Base-by-base conservation (phyloP, 768 basidiomycete species). In the Tephrocybe sp. region DNA sequence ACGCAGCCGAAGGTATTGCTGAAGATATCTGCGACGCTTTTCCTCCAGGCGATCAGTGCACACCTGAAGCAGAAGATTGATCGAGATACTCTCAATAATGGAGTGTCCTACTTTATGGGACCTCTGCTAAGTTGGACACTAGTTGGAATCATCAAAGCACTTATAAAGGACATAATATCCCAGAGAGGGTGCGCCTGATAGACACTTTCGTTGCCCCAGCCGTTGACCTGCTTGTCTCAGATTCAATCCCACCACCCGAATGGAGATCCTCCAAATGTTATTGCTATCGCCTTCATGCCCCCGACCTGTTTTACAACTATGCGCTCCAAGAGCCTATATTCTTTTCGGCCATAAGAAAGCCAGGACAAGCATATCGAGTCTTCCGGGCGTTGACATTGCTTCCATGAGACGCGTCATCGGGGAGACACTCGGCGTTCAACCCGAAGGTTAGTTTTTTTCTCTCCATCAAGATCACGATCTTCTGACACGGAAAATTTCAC, bases 71-170 rank as follows among this genome's bases (percentile, higher is more conserved):
- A 76, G 32, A 82, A 82, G 56, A 79, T 90, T 48, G 87, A 90
- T 52, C 75, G 65, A 40, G 89, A 89, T 22, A 75, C 77, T 16
- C 66, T 92, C 18, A 77, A 77, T 63, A 91, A 86, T 54, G 90
- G 90, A 1, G 74, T 90, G 28, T 83, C 85, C 5, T 92, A 88
- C 64, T 91, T 92, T 58, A 77, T 83, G 18, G 80, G 82, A 4
- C 80, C 84, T 0, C 69, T 92, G 16, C 72, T 92, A 32, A 84
- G 80, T 53, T 92, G 90, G 90, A 90, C 89, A 0, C 75, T 91
- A 5, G 83, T 85, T 2, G 87, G 87, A 2, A 82, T 91, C 9
- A 73, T 90, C 46, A 79, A 78, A 61, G 78, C 75, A 1, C 71
- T 92, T 47, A 63, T 83, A 22, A 73, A 69, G 50, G 87, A 91